These are phyloP conservation scores for Sungouiozyma ichnusensis DNA, from an alignment of 805 yeast genomes.

Conservation along the genomic window DNA sequence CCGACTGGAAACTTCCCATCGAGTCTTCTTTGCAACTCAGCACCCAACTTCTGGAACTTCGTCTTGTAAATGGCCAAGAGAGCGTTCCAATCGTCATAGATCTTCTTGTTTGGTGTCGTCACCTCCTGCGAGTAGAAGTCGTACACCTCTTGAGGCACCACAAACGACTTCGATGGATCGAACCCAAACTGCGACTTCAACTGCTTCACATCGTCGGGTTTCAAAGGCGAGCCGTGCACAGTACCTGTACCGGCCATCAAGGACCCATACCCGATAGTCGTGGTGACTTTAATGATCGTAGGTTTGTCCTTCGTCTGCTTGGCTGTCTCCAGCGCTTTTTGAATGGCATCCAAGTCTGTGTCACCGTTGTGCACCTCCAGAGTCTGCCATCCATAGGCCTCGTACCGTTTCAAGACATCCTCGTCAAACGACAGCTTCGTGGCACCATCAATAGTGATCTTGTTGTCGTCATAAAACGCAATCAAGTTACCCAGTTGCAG, in stretches of 20 bases:
- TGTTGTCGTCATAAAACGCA: conserved; percentile 93
- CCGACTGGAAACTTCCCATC: conserved; percentile 66
- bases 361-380: conserved; percentile 71
- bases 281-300: conserved; percentile 74
- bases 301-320: conserved; percentile 72
- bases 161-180: conserved; percentile 71
- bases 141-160: conserved; percentile 73
- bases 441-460: conserved; percentile 92
- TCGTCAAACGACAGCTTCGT: conserved; percentile 88
- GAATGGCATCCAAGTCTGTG: conserved; percentile 60
- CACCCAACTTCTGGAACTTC: conserved; percentile 69
- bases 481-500: conserved; percentile 85
- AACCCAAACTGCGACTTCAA: conserved; percentile 77
- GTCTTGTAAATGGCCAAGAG: conserved; percentile 49
- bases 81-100: conserved; percentile 66
- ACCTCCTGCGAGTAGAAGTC: conserved; percentile 49
- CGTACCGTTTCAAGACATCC: conserved; percentile 74
- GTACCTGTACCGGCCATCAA: conserved; percentile 71
- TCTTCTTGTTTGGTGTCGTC: conserved; percentile 50
- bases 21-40: conserved; percentile 72
- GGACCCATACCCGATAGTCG: conserved; percentile 94
- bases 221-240: conserved; percentile 95
- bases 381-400: conserved; percentile 92
- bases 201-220: conserved; percentile 83
- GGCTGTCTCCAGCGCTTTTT: conserved; percentile 70